These are phyloP conservation scores for Coemansia sp. DNA, from an alignment of 192 early-diverging fungal genomes.

Conservation along the genomic window DNA sequence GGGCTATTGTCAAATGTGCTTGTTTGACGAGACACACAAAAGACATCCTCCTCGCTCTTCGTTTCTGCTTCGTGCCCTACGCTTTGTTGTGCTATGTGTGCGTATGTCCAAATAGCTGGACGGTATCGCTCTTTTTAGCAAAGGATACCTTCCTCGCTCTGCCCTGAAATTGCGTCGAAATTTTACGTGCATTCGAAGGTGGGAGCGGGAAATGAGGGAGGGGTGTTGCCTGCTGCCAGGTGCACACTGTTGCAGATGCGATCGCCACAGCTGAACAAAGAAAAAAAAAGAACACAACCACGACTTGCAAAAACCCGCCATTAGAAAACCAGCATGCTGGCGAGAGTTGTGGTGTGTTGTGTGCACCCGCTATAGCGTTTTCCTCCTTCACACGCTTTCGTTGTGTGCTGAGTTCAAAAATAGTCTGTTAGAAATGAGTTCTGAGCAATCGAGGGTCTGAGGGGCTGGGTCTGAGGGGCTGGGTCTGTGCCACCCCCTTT, in stretches of 20 bases:
- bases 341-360: not conserved
- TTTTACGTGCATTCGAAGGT: not conserved
- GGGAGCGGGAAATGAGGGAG: not conserved
- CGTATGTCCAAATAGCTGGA: not conserved
- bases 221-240: not conserved
- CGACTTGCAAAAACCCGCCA: not conserved
- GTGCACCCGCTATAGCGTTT: not conserved
- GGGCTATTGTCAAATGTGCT: not conserved
- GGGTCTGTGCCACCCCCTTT: not conserved
- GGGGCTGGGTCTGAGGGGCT: not conserved
- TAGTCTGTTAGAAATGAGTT: not conserved
- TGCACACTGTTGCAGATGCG: conserved; percentile 5
- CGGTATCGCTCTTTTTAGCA: not conserved
- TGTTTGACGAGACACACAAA: not conserved
- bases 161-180: not conserved
- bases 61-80: not conserved
- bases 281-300: not conserved
- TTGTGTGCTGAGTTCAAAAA: conserved; percentile 2
- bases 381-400: not conserved
- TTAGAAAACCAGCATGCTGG: not conserved
- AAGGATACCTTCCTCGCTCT: not conserved
- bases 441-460: not conserved
- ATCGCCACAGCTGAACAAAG: not conserved
- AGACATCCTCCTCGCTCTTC: not conserved
- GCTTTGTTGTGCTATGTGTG: not conserved